Evolutionary conservation across 345 rosid species (phyloP).

Genomic region (Bruguiera sexangula): DNA sequence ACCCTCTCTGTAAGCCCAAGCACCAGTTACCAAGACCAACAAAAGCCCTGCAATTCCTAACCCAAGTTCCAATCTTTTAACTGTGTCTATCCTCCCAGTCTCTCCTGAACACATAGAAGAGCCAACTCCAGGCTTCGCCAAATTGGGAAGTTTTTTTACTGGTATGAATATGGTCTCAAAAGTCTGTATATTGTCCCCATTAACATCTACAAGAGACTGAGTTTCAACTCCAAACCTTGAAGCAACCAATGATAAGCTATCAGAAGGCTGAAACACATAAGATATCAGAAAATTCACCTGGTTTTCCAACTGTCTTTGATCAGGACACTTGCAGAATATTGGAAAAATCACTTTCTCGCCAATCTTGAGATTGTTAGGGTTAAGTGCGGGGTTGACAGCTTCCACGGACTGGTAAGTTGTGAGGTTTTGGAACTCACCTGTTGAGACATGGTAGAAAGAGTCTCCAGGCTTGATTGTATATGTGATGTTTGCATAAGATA

Average conservation of each 20-base stretch:
- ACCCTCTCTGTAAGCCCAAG: conserved; percentile 28
- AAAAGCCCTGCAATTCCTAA: conserved; percentile 37
- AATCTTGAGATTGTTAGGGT: conserved; percentile 34
- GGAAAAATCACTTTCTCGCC: conserved; percentile 45
- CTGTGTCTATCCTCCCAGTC: conserved; percentile 30
- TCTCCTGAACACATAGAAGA: conserved; percentile 21
- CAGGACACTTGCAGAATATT: conserved; percentile 60
- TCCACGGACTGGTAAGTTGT: conserved; percentile 59
- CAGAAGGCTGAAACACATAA: conserved; percentile 60
- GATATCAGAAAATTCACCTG: conserved; percentile 43
- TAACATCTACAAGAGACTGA: conserved; percentile 35
- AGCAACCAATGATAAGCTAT: conserved; percentile 46
- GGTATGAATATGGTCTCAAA: conserved; percentile 54
- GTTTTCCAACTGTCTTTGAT: conserved; percentile 29
- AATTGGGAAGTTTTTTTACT: conserved; percentile 36
- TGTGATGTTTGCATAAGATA: conserved; percentile 47
- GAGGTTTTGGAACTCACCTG: conserved; percentile 35
- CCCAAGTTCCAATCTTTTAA: conserved; percentile 3
- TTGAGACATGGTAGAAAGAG: conserved; percentile 43
- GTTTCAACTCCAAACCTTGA: conserved; percentile 41
- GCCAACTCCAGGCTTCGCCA: conserved; percentile 37
- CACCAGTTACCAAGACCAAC: conserved; percentile 27
- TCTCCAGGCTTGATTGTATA: conserved; percentile 40
- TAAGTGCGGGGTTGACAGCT: conserved; percentile 49
- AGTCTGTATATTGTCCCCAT: conserved; percentile 34